Evolutionary conservation across 2,329 filamentous ascomycete species (phyloP).

Genomic region (Chalaropsis ovoidea): DNA sequence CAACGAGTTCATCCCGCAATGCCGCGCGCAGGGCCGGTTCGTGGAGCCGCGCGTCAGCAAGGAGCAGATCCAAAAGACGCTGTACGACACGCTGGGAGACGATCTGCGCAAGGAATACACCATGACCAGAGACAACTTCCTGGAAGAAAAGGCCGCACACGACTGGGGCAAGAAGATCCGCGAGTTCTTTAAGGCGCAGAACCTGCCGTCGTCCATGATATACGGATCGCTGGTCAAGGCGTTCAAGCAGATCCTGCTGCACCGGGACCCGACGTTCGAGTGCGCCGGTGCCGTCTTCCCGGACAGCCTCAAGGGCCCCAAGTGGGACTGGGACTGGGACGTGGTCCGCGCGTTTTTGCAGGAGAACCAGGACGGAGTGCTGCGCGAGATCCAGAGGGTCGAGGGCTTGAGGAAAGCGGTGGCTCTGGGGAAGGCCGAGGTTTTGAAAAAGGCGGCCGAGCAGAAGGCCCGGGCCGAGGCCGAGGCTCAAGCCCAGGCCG

Average conservation of each 20-base stretch:
- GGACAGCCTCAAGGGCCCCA: slow-evolving; percentile 16
- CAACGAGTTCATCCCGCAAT: slow-evolving; percentile 51
- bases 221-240: slow-evolving; percentile 32
- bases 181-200: slow-evolving; percentile 30
- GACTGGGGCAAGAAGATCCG: slow-evolving; percentile 40
- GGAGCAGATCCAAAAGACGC: slow-evolving; percentile 3
- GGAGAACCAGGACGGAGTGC: slow-evolving; percentile 31
- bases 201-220: slow-evolving; percentile 27
- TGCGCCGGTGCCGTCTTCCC: slow-evolving; percentile 26
- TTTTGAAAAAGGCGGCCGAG: neutral
- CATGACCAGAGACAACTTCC: slow-evolving; percentile 36
- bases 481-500: neutral
- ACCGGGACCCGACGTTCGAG: slow-evolving; percentile 36
- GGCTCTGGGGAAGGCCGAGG: slow-evolving; percentile 30
- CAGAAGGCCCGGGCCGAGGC: neutral
- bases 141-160: slow-evolving; percentile 34
- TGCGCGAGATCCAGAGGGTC: neutral
- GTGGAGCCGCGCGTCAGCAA: slow-evolving; percentile 27
- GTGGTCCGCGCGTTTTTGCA: slow-evolving; percentile 37
- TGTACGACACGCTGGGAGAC: slow-evolving; percentile 13
- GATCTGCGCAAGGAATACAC: slow-evolving; percentile 35
- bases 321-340: slow-evolving; percentile 39
- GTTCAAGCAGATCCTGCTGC: slow-evolving; percentile 43
- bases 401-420: neutral
- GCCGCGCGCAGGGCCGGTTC: slow-evolving; percentile 36